Base-by-base conservation (phyloP, 2,329 filamentous ascomycete species). In the Apiospora arundinis region DNA sequence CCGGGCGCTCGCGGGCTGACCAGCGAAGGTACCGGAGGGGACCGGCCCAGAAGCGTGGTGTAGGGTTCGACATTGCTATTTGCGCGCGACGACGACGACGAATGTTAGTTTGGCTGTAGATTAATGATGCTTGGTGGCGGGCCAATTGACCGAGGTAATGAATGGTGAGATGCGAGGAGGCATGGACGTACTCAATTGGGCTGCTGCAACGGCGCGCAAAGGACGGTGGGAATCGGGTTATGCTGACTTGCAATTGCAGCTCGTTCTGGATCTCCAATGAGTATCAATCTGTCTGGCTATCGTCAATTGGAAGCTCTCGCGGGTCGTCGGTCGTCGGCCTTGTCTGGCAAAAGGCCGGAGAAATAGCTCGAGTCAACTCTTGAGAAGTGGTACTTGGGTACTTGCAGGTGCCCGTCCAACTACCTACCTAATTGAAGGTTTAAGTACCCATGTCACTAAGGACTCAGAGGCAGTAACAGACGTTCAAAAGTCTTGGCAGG, bases 1-100 rank as follows among this genome's bases (percentile, higher is more conserved):
- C 95, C 69, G 96, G 96, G 82, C 93, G 93, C 83, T 96, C 92
- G 84, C 94, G 92, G 68, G 93, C 89, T 69, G 95, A 91, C 94
- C 95, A 98, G 83, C 92, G 92, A 79, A 93, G 84, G 90, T 97
- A 98, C 78, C 91, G 91, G 81, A 97, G 79, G 75, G 96, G 96
- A 72, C 89, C 88, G 76, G 90, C 88, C 91, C 92, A 98, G 92
- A 99, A 98, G 78, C 88, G 87, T 77, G 94, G 92, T 70, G 88
- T 87, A 73, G 87, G 77, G 78, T 83, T 78, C 74, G 89, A 88
- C 92, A 95, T 95, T 74, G 75, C 85, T 71, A 42, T 52, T 52
- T n/a, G 56, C 23, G 69, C 46, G 48, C 74, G 42, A 45, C n/a
- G 37, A 28, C 37, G 63, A 60, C 25, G 40, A 25, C 73, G 70